phyloP scores from a whole-genome alignment of 2,329 filamentous ascomycete species.

The Colletotrichum chrysophilum region DNA sequence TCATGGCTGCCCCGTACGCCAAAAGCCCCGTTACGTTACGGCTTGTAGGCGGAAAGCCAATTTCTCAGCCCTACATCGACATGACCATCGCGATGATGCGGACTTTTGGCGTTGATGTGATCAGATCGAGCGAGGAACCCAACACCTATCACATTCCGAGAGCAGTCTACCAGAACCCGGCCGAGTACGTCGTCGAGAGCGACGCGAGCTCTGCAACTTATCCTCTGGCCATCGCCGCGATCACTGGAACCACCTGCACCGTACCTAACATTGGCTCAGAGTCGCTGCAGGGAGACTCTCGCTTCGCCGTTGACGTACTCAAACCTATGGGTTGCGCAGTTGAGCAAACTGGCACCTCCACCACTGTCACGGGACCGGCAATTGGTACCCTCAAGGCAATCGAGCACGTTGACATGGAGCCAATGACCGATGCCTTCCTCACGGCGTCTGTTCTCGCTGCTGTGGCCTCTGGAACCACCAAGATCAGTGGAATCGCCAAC shows the following conservation, averaged over 20 bases:
- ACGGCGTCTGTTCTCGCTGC: slow-evolving; percentile 93
- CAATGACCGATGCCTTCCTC: slow-evolving; percentile 98
- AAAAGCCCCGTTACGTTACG: slow-evolving; percentile 91
- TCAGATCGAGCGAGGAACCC: slow-evolving; percentile 76
- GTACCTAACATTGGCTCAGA: slow-evolving; percentile 93
- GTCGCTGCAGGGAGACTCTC: slow-evolving; percentile 92
- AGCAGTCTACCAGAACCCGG: slow-evolving; percentile 81
- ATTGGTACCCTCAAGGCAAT: slow-evolving; percentile 76
- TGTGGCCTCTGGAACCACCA: slow-evolving; percentile 82
- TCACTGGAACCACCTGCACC: slow-evolving; percentile 94
- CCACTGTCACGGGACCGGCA: slow-evolving; percentile 89
- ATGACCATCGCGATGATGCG: slow-evolving; percentile 99
- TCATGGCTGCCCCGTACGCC: slow-evolving; percentile 97
- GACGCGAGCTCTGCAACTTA: slow-evolving; percentile 98
- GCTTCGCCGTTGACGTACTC: slow-evolving; percentile 90
- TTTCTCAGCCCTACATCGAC: slow-evolving; percentile 96
- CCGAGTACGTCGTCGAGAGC: slow-evolving; percentile 90
- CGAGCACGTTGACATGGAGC: slow-evolving; percentile 92
- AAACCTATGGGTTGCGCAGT: slow-evolving; percentile 93
- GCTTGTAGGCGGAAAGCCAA: slow-evolving; percentile 94
- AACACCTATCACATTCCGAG: slow-evolving; percentile 95
- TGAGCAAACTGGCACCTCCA: slow-evolving; percentile 82
- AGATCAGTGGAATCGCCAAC: slow-evolving; percentile 94
- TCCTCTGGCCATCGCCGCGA: slow-evolving; percentile 90
- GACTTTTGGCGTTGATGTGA: slow-evolving; percentile 84